Conservation (phyloP, 108 stramenopile species). For the Hondaea fermentalgiana region DNA sequence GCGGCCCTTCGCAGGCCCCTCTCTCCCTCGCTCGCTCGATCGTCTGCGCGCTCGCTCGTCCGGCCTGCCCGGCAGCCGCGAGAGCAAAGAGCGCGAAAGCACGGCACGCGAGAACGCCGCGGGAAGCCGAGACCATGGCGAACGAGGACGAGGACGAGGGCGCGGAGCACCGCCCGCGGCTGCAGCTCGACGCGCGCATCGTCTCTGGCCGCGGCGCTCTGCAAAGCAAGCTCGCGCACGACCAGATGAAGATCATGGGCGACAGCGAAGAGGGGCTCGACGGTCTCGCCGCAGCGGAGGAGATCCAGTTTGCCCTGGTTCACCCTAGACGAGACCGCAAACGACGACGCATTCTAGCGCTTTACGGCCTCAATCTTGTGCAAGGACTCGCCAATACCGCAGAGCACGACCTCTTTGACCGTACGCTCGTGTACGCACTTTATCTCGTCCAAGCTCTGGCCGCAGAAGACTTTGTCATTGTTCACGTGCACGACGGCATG, state of each 20-base stretch:
- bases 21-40: too few species aligned
- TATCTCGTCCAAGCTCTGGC: background rate
- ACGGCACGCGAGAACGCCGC: too few species aligned
- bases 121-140: too few species aligned
- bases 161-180: background rate
- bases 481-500: constrained; percentile 9
- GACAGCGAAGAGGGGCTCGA: background rate
- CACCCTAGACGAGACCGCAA: background rate
- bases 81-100: too few species aligned
- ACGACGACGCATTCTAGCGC: background rate
- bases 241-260: background rate
- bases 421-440: background rate
- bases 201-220: background rate
- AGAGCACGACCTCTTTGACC: background rate
- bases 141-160: background rate
- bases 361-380: background rate
- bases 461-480: background rate
- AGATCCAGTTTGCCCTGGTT: background rate
- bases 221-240: background rate
- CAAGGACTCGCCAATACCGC: background rate
- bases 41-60: too few species aligned
- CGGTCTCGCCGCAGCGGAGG: background rate
- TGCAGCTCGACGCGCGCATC: background rate
- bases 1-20: too few species aligned
- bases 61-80: too few species aligned